Base-by-base conservation (phyloP, 1,139 yeast species). In the Candida sojae region DNA sequence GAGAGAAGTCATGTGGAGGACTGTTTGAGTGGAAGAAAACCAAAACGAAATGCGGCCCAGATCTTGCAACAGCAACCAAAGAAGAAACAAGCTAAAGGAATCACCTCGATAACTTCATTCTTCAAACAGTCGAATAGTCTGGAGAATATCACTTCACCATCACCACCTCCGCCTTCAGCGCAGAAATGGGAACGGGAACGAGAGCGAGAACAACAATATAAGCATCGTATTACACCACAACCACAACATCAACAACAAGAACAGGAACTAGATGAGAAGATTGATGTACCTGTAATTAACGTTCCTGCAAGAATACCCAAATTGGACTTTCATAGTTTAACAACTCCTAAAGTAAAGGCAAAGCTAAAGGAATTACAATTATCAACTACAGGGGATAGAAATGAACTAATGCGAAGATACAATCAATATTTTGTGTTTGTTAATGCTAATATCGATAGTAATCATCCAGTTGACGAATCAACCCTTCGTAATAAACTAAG, bases 391-490 rank as follows among this genome's bases (percentile, higher is more conserved):
- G 98, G 98, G 0, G 68, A 84, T 2, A 70, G 89, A 53, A 68
- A 69, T 26, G 86, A 82, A 55, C 61, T 91, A 56, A 92, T 88
- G 52, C 68, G 79, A 31, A 71, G 98, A 42, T 88, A 87, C 61
- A 83, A 83, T 51, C 96, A 92, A 54, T 92, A 85, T 71, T 83
- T 88, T 52, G 82, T 86, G 34, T 62, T 91, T 12, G 88, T 85
- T 82, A 92, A 92, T 59, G 86, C 97, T 13, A 91, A 91, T 59
- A 76, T 85, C 44, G 97, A 91, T 60, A 79, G 91, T n/a, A 72
- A 80, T 44, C 73, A 73, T 29, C 97, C 97, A 0, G 80, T 79
- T 5, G 66, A 81, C 17, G 83, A 81, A 29, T 66, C 70, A 41
- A 77, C 80, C 5, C 62, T 92, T 42, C 69, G 80, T 44, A 80